Percentiles rank a stretch among this genome's conserved stretches.
Evolutionary conservation across 2,329 filamentous ascomycete species (phyloP).

Genomic region (Fusarium nanum): DNA sequence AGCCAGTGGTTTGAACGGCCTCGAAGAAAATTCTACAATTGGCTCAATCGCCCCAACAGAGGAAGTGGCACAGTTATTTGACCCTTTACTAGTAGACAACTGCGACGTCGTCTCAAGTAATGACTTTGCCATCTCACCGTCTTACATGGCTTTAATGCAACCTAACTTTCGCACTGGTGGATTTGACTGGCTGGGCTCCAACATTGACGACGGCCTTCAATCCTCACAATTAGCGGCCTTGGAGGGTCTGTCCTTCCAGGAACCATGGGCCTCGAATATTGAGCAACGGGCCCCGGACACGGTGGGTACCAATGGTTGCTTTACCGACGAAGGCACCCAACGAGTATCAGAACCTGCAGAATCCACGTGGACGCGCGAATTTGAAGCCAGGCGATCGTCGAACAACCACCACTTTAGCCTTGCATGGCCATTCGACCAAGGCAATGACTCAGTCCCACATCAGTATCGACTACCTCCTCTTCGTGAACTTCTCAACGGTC

Average conservation of each 20-base stretch:
- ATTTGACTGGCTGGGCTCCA: background rate
- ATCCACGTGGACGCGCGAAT: background rate
- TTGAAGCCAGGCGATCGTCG: rapidly evolving
- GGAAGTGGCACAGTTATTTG: background rate
- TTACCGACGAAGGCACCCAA: rapidly evolving
- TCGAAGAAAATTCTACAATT: background rate
- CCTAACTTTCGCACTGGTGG: background rate
- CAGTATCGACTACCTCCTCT: background rate
- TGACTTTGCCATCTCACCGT: background rate
- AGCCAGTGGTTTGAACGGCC: background rate
- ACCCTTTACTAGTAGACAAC: background rate
- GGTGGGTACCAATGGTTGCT: rapidly evolving
- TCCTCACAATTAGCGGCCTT: background rate
- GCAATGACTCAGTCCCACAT: background rate
- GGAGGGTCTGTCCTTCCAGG: background rate
- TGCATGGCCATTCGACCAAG: conserved; percentile 7
- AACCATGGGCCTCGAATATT: background rate
- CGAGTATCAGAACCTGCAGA: background rate
- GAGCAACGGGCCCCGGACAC: background rate
- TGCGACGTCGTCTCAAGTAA: background rate
- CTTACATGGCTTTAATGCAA: background rate
- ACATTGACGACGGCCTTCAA: background rate
- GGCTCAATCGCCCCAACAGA: too few relatives aligned
- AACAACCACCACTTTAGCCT: background rate
- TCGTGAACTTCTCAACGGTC: background rate